These are phyloP conservation scores for Stropharia rugosoannulata DNA, from an alignment of 768 basidiomycete genomes.

Conservation along the genomic window DNA sequence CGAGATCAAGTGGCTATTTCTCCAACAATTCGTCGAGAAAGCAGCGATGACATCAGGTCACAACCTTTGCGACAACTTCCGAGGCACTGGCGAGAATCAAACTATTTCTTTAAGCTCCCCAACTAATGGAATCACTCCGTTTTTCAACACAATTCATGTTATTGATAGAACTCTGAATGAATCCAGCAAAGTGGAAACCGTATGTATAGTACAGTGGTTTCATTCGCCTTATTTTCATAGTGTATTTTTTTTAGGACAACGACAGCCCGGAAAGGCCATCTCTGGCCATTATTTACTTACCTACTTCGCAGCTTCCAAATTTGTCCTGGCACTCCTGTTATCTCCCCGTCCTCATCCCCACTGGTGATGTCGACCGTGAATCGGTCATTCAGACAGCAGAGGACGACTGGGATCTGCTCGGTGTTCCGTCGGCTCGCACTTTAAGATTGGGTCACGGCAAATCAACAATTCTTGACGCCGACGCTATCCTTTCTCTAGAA, in stretches of 20 bases:
- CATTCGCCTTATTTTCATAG: slow-evolving; percentile 21
- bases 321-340: slow-evolving; percentile 44
- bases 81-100: slow-evolving; percentile 23
- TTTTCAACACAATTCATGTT: slow-evolving; percentile 32
- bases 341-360: slow-evolving; percentile 55
- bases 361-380: slow-evolving; percentile 22
- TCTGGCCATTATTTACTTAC: slow-evolving; percentile 68
- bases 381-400: slow-evolving; percentile 31
- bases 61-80: slow-evolving; percentile 24
- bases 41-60: slow-evolving; percentile 40
- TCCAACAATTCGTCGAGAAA: slow-evolving; percentile 59
- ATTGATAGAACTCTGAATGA: slow-evolving; percentile 36
- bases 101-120: slow-evolving; percentile 28
- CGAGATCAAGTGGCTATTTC: slow-evolving; percentile 58
- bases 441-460: slow-evolving; percentile 35
- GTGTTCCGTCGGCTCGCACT: slow-evolving; percentile 39
- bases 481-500: slow-evolving; percentile 42
- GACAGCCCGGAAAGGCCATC: slow-evolving; percentile 45
- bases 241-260: slow-evolving; percentile 24
- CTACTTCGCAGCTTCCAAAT: slow-evolving; percentile 39
- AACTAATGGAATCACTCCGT: slow-evolving; percentile 21
- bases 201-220: slow-evolving; percentile 31
- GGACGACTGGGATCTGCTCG: slow-evolving; percentile 42
- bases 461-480: slow-evolving; percentile 44
- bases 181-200: slow-evolving; percentile 19